Evolutionary conservation across 2,329 filamentous ascomycete species (phyloP).

Genomic region (Xylariaceae sp.): DNA sequence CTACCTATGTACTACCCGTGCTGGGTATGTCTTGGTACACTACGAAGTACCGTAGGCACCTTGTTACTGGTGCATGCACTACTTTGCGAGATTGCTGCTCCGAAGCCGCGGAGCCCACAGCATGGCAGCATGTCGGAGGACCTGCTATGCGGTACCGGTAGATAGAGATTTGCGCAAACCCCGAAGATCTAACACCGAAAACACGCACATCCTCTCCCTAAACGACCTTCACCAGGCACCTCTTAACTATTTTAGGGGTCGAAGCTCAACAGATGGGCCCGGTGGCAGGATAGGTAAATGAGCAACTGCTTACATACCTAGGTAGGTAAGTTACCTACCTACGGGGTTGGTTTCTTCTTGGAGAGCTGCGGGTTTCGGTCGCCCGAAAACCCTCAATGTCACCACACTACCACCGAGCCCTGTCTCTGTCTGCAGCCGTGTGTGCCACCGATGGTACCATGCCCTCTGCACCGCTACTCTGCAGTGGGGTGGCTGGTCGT

Average conservation of each 20-base stretch:
- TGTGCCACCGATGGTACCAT: slow-evolving; percentile 33
- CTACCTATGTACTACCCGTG: background rate
- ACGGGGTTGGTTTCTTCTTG: slow-evolving; percentile 34
- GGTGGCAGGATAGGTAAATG: background rate
- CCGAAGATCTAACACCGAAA: slow-evolving; percentile 5
- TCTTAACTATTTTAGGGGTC: background rate
- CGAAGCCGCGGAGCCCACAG: slow-evolving; percentile 25
- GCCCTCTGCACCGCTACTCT: slow-evolving; percentile 31
- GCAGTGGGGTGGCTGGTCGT: slow-evolving; percentile 31
- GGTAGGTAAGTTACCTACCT: no score
- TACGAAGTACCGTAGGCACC: background rate
- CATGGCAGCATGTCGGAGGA: slow-evolving; percentile 22
- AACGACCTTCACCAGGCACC: background rate
- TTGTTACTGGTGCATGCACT: background rate
- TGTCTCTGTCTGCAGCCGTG: slow-evolving; percentile 31
- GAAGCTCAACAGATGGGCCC: background rate
- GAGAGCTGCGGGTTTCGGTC: slow-evolving; percentile 30
- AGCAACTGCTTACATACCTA: background rate
- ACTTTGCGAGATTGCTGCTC: slow-evolving; percentile 23
- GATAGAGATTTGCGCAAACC: slow-evolving; percentile 20
- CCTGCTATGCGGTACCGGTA: background rate
- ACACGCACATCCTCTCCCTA: background rate
- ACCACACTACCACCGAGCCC: slow-evolving; percentile 21
- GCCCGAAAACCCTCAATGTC: slow-evolving; percentile 22
- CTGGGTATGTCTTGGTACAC: no score